Evolutionary conservation across 768 basidiomycete genomes (phyloP).

Genomic region (Tulasnella sp.): DNA sequence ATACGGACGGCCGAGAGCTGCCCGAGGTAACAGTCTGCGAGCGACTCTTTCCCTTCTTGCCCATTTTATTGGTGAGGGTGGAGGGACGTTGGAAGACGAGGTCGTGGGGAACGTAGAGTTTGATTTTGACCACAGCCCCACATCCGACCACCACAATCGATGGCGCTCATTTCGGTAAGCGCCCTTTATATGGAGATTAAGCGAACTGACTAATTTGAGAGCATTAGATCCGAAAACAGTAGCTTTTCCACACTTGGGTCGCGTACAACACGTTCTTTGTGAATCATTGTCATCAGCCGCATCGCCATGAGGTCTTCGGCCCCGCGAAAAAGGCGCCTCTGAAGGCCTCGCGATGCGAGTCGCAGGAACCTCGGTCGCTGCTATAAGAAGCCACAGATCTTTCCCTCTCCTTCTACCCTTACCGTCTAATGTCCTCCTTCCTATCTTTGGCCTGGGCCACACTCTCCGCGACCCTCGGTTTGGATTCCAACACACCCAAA

Average conservation of each 20-base stretch:
- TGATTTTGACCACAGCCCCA: neutral
- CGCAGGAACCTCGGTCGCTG: neutral
- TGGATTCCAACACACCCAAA: neutral
- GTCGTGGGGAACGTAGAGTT: slow-evolving; percentile 8
- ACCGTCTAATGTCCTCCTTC: neutral
- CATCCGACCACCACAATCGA: too few species aligned
- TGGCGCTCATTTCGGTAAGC: neutral
- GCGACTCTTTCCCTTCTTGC: neutral
- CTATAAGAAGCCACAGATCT: neutral
- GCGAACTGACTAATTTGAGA: neutral
- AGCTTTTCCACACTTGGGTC: neutral
- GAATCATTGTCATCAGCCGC: neutral
- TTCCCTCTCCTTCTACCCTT: neutral
- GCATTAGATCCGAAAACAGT: neutral
- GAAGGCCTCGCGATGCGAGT: neutral
- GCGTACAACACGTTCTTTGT: neutral
- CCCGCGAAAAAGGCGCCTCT: neutral
- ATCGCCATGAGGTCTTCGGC: neutral
- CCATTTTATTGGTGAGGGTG: neutral
- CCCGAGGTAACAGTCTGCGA: neutral
- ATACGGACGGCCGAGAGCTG: neutral
- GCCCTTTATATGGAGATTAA: neutral
- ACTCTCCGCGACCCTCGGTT: neutral
- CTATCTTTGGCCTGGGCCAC: neutral
- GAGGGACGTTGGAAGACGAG: neutral